These are phyloP conservation scores for Achaetomium macrosporum DNA, from an alignment of 2,329 filamentous ascomycete genomes.

Conservation along the genomic window DNA sequence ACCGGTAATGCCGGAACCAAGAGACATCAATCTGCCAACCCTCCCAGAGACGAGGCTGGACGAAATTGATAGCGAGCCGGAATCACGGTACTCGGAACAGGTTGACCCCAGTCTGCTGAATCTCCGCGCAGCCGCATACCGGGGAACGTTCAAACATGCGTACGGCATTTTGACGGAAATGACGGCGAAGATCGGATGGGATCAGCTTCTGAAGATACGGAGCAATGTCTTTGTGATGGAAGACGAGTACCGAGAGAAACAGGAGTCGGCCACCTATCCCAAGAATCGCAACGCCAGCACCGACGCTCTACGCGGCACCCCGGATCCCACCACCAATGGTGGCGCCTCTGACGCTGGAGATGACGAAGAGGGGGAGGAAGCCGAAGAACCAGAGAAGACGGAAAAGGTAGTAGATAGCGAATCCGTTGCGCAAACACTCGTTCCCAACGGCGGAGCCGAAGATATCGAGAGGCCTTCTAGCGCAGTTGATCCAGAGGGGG, in stretches of 20 bases:
- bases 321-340: constrained; percentile 51
- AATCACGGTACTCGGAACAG: constrained; percentile 73
- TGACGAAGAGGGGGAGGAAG: constrained; percentile 1
- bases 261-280: constrained; percentile 46
- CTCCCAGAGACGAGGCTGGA: constrained; percentile 85
- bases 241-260: constrained; percentile 92
- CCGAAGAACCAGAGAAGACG: constrained; percentile 25
- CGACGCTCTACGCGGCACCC: constrained; percentile 67
- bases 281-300: constrained; percentile 70
- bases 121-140: constrained; percentile 81
- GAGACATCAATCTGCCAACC: constrained; percentile 79
- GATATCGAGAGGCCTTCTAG: constrained; percentile 72
- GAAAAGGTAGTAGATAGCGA: constrained; percentile 29
- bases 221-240: constrained; percentile 99
- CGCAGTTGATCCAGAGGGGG: constrained; percentile 68
- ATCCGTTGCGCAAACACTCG: constrained; percentile 27
- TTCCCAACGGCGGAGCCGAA: constrained; percentile 30
- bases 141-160: constrained; percentile 91
- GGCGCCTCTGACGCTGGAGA: constrained; percentile 30
- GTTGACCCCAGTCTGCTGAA: constrained; percentile 83
- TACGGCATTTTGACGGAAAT: constrained; percentile 94
- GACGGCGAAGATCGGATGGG: constrained; percentile 95
- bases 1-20: constrained; percentile 87
- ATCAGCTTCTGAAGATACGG: constrained; percentile 86
- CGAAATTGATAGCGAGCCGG: constrained; percentile 89